Evolutionary conservation across 176 grass and related monocot genomes (phyloP), one percentile per base, ranked within the genome.

Genomic region (Dendrocalamus sinicus): DNA sequence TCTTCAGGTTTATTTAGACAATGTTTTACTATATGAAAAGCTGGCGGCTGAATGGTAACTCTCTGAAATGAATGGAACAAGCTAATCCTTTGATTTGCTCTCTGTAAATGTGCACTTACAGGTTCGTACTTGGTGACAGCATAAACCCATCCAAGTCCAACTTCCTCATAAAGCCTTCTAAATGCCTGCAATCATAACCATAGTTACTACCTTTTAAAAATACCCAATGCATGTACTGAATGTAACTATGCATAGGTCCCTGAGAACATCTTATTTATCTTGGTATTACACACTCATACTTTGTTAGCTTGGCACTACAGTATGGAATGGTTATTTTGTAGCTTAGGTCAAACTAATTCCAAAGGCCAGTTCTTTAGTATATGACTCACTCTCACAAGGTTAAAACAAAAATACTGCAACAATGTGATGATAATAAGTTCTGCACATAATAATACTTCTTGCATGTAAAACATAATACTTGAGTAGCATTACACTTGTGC

Each of bases 141-240:
- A 92, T 98, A 98, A 85, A 98, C 51, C 96, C 96, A 98, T 75
- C 96, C 96, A 66, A 98, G 90, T 68, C 91, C 96, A 51, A 98
- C 90, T 91, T 95, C 96, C 73, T 98, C 90, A 39, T 98, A 98
- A 65, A 98, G 81, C 88, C 67, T 91, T 92, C 91, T 92, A 88
- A 98, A 98, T 90, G 96, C 96, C 96, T 98, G 85, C 39, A 76
- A 77, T 54, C 40, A 70, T 39, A 90, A 23, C 57, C 68, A 59
- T 23, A 73, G 28, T 67, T 76, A 67, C 10, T 39, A 43, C 14
- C 45, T 37, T 37, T 26, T 67, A 32, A 44, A 85, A 65, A 63
- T 12, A 54, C 8, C n/a, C 23, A 20, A 81, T 81, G 45, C 15
- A 83, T 77, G 72, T 3, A 40, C 37, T 20, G 28, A 79, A 51